Evolutionary conservation across 2,329 filamentous ascomycete species (phyloP).

Genomic region (Xenoacremonium recifei): DNA sequence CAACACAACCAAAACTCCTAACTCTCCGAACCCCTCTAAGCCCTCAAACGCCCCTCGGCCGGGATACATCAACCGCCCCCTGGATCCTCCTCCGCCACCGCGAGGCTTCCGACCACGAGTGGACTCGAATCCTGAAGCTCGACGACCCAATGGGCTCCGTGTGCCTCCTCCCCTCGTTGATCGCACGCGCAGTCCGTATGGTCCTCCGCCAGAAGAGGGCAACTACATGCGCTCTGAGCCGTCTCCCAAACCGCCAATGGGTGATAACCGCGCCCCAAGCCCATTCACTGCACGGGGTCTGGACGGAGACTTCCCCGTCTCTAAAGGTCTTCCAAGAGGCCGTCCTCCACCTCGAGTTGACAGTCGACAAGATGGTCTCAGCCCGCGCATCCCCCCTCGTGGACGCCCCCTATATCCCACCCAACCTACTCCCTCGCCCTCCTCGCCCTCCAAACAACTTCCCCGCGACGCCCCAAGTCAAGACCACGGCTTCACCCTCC

Average conservation of each 20-base stretch:
- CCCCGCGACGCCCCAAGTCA: conserved; percentile 3
- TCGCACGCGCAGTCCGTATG: conserved; percentile 20
- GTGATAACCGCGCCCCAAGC: conserved; percentile 21
- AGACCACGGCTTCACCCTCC: conserved; percentile 15
- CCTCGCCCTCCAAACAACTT: conserved; percentile 12
- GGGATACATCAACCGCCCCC: conserved; percentile 20
- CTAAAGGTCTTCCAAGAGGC: conserved; percentile 35
- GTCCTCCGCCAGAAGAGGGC: conserved; percentile 18
- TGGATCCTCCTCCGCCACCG: conserved; percentile 22
- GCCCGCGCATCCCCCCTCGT: conserved; percentile 20
- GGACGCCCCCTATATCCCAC: conserved; percentile 21
- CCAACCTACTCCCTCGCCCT: conserved; percentile 6
- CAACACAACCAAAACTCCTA: conserved; percentile 11
- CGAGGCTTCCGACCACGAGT: conserved; percentile 26
- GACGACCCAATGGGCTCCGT: conserved; percentile 19
- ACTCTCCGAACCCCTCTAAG: conserved; percentile 2
- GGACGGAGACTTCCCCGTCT: conserved; percentile 33
- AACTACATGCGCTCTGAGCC: conserved; percentile 17
- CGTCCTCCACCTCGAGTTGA: conserved; percentile 22
- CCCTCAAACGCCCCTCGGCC: conserved; percentile 5
- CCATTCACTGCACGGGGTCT: conserved; percentile 26
- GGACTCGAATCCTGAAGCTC: conserved; percentile 21
- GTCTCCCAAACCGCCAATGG: conserved; percentile 9
- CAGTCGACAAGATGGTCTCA: conserved; percentile 10
- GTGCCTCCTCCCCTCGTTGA: conserved; percentile 20